Evolutionary conservation across 2,329 filamentous ascomycete genomes (phyloP).

Genomic region (Chrysoporthe deuterocubensis): DNA sequence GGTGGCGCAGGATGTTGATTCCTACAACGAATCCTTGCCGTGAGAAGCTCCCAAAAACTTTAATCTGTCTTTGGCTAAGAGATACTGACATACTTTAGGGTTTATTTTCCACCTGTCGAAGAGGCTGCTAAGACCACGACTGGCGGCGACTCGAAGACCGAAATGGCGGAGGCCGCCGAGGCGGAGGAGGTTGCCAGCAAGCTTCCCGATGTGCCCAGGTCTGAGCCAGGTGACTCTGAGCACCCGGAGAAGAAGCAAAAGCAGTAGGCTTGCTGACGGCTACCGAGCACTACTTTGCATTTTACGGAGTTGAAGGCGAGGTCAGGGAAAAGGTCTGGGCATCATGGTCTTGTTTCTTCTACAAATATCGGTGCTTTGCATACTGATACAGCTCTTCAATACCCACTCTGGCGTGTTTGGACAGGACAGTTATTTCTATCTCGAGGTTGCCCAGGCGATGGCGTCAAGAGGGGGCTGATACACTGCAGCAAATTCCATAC

Average conservation of each 20-base stretch:
- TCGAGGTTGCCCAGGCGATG: background rate
- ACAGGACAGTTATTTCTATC: background rate
- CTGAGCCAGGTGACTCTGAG: constrained; percentile 33
- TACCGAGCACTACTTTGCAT: constrained; percentile 8
- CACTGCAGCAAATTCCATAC: background rate
- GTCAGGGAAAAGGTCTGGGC: constrained; percentile 5
- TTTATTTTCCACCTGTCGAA: constrained; percentile 37
- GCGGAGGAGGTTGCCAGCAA: constrained; percentile 35
- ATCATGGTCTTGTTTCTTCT: constrained; percentile 2
- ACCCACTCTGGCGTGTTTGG: constrained; percentile 3
- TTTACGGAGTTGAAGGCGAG: constrained; percentile 18
- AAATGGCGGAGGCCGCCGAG: constrained; percentile 25
- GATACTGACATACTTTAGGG: constrained; percentile 28
- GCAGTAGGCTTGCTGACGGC: constrained; percentile 16
- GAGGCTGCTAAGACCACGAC: constrained; percentile 21
- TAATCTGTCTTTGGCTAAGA: rapidly evolving
- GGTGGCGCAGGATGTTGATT: constrained; percentile 72
- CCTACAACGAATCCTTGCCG: constrained; percentile 75
- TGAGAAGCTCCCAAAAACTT: constrained; percentile 50
- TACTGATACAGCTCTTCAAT: background rate
- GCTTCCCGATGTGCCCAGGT: constrained; percentile 35
- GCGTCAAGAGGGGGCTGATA: background rate
- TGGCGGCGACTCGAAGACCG: constrained; percentile 9
- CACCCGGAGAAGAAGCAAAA: constrained; percentile 37
- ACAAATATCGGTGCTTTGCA: background rate